Percentiles rank a stretch among this genome's conserved stretches.
Conservation (phyloP, 2,329 filamentous ascomycete genomes). For the Rhinocladiella similis region DNA sequence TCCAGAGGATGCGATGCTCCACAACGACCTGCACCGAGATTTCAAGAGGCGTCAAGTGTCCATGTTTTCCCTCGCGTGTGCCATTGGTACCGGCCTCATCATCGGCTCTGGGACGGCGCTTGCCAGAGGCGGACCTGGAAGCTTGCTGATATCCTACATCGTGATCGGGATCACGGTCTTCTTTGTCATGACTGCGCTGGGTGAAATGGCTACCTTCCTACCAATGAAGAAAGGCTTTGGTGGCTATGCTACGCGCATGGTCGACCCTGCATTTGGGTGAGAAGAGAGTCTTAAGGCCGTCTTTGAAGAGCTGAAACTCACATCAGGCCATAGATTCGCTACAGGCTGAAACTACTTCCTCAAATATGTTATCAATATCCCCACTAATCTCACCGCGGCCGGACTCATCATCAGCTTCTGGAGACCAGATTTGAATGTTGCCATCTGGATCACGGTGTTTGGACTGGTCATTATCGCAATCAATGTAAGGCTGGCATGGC, state of each 20-base stretch:
- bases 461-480: conserved; percentile 38
- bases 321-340: conserved; percentile 28
- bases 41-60: not conserved
- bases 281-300: not conserved
- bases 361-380: conserved; percentile 72
- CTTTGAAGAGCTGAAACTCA: not conserved
- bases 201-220: conserved; percentile 60
- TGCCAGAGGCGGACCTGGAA: conserved; percentile 64
- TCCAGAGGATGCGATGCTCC: not conserved
- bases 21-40: not conserved
- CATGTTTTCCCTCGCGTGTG: not conserved
- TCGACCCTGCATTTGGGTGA: conserved; percentile 57
- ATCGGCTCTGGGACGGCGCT: conserved; percentile 75
- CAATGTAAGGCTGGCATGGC: no score
- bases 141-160: conserved; percentile 33
- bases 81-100: conserved; percentile 72
- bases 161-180: conserved; percentile 42
- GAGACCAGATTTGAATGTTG: conserved; percentile 52
- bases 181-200: conserved; percentile 46
- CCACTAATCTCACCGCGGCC: conserved; percentile 68
- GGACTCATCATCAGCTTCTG: conserved; percentile 64
- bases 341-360: conserved; percentile 50
- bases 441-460: conserved; percentile 41
- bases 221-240: conserved; percentile 59
- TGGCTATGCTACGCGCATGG: conserved; percentile 48